Evolutionary conservation across 768 basidiomycete species (phyloP), one percentile per base, ranked within the genome.

Genomic region (Hortiboletus campestris): DNA sequence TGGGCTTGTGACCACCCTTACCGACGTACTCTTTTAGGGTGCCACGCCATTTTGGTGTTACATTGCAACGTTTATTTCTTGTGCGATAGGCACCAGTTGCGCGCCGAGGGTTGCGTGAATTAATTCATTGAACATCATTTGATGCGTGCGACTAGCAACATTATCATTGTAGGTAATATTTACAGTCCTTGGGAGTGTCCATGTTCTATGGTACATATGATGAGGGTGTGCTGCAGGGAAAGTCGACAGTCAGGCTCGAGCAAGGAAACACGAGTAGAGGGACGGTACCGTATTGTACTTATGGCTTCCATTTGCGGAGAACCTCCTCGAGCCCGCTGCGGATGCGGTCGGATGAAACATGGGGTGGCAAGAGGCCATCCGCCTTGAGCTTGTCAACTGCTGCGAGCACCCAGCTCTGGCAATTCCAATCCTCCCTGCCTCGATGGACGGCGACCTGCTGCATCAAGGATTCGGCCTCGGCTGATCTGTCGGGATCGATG

Each of bases 401-500:
- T 5, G 48, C 57, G 25, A 65, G 61, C 10, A 69, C 66, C 67
- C 69, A 71, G 46, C 20, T 69, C 55, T 71, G 71, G 32, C 63
- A 67, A 11, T 71, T 71, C 71, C 71, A 71, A 39, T 71, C 64
- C 57, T 67, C 64, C 38, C 55, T 67, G 49, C 59, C 62, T n/a
- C 62, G 63, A 53, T 63, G 58, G 17, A 68, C 51, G 49, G 20
- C 28, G 4, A 71, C 63, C 49, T 67, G 68, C 42, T 51, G 53
- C 59, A 69, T 56, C 44, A 72, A 44, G 19, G 6, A 34, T 48
- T 64, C 60, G 4, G 47, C 56, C 31, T 71, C 58, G 13, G 39
- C 41, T 19, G 46, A 32, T 35, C 56, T 58, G 28, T 44, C 49
- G 31, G 46, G 36, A 36, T 65, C 58, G 20, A 72, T 61, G 31